phyloP scores from a whole-genome alignment of 208 protist genomes.

The Jaenimonas drosophilae region DNA sequence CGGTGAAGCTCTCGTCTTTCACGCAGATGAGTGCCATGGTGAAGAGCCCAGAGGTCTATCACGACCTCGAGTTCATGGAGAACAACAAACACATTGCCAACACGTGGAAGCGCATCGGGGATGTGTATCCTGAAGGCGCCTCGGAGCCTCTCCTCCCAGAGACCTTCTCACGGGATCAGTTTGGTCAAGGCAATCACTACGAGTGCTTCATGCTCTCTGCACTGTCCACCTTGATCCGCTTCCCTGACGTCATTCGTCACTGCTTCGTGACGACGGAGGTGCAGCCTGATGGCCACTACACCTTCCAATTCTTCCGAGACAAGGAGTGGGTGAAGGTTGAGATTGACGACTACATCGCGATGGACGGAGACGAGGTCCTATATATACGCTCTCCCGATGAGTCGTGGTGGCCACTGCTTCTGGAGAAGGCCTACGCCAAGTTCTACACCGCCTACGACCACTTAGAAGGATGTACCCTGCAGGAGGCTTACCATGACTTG shows the following conservation, averaged over 20 bases:
- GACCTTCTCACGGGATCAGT: constrained; percentile 19
- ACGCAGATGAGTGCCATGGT: too few relatives aligned
- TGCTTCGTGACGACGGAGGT: constrained; percentile 34
- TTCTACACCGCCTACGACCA: constrained; percentile 43
- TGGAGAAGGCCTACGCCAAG: constrained; percentile 70
- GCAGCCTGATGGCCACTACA: constrained; percentile 31
- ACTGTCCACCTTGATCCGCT: constrained; percentile 25
- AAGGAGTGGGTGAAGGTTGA: constrained; percentile 45
- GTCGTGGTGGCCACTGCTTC: constrained; percentile 46
- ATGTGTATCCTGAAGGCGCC: constrained; percentile 19
- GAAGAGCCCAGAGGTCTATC: constrained; percentile 18
- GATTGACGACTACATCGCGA: constrained; percentile 39
- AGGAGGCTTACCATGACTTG: constrained; percentile 43
- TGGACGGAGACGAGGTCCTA: constrained; percentile 23
- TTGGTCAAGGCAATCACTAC: constrained; percentile 34
- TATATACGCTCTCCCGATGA: constrained; percentile 26
- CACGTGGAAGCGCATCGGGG: constrained; percentile 16
- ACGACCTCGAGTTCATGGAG: constrained; percentile 19
- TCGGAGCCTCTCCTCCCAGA: constrained; percentile 15
- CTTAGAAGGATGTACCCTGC: constrained; percentile 31
- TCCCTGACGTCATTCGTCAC: constrained; percentile 27
- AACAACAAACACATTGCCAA: constrained; percentile 18
- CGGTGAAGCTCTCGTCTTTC: not conserved
- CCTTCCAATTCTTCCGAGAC: constrained; percentile 37
- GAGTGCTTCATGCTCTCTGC: constrained; percentile 38